Evolutionary conservation across 371 early-diverging fungal genomes (phyloP).

Genomic region (Saksenaea oblongispora): DNA sequence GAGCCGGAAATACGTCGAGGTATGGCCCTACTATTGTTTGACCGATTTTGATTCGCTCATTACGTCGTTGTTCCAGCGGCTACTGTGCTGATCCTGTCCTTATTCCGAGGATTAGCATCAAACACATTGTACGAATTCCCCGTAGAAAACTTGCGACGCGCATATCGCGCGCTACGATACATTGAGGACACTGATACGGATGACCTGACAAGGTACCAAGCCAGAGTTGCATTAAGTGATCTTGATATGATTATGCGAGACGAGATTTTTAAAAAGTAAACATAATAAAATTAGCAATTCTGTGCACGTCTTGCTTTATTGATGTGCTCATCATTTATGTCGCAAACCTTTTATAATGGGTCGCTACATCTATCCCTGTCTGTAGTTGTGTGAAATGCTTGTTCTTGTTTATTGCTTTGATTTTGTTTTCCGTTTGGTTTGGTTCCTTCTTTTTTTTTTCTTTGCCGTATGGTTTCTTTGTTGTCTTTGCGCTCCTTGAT

Average conservation of each 20-base stretch:
- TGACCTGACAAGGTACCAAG: conserved; percentile 66
- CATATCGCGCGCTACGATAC: conserved; percentile 61
- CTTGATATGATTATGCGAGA: conserved; percentile 59
- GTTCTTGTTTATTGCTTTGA: too few species aligned
- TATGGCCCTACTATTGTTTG: conserved; percentile 16
- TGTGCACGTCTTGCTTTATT: too few species aligned
- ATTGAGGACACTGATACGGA: conserved; percentile 69
- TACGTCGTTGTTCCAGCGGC: conserved; percentile 59
- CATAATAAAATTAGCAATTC: too few species aligned
- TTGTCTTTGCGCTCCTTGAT: too few species aligned
- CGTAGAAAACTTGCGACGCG: conserved; percentile 53
- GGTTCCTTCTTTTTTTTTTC: too few species aligned
- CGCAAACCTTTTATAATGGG: too few species aligned
- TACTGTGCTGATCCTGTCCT: conserved; percentile 61
- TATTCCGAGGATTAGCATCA: conserved; percentile 69
- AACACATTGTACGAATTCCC: conserved; percentile 62
- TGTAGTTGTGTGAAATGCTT: too few species aligned
- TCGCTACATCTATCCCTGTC: too few species aligned
- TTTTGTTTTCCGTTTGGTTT: too few species aligned
- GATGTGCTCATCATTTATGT: too few species aligned
- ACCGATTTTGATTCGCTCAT: background rate
- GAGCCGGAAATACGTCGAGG: conserved; percentile 67
- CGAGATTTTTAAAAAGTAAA: conserved; percentile 40
- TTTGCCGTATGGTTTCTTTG: too few species aligned
- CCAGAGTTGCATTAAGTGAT: conserved; percentile 65